These are phyloP conservation scores for Turnera subulata DNA, from an alignment of 345 rosid species.

Conservation along the genomic window DNA sequence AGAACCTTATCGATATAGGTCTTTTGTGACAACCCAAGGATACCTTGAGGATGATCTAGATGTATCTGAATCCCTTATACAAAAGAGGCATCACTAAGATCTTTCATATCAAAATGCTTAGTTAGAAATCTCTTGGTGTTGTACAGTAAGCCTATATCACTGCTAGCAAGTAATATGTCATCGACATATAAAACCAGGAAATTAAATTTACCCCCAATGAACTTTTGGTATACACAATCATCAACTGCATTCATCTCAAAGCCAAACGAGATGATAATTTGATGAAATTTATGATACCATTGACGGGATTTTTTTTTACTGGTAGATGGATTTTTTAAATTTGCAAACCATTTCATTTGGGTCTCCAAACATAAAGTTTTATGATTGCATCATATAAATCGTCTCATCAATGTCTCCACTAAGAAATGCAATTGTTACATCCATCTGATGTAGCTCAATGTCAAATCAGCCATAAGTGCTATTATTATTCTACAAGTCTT, in stretches of 20 bases:
- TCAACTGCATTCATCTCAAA: background rate
- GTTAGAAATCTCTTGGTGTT: background rate
- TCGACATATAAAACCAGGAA: background rate
- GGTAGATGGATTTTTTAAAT: slow-evolving; percentile 1
- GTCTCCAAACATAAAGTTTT: background rate
- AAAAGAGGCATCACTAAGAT: background rate
- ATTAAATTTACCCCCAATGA: background rate
- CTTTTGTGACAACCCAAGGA: background rate
- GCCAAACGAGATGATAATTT: background rate
- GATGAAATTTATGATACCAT: background rate
- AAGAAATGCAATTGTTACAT: background rate
- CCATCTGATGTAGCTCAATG: background rate
- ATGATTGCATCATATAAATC: background rate
- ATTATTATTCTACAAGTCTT: background rate
- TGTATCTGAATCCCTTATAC: background rate
- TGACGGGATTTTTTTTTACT: background rate
- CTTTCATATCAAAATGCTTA: background rate
- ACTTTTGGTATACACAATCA: background rate
- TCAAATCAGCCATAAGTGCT: background rate
- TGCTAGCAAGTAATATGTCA: background rate
- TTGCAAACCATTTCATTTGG: background rate
- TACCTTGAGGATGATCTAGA: background rate
- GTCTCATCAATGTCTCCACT: background rate
- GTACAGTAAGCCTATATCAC: background rate
- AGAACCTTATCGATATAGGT: background rate